Percentiles rank a stretch among this genome's conserved stretches.
phyloP scores from a whole-genome alignment of 2,329 filamentous ascomycete genomes.

The Diaporthe citrichinensis region DNA sequence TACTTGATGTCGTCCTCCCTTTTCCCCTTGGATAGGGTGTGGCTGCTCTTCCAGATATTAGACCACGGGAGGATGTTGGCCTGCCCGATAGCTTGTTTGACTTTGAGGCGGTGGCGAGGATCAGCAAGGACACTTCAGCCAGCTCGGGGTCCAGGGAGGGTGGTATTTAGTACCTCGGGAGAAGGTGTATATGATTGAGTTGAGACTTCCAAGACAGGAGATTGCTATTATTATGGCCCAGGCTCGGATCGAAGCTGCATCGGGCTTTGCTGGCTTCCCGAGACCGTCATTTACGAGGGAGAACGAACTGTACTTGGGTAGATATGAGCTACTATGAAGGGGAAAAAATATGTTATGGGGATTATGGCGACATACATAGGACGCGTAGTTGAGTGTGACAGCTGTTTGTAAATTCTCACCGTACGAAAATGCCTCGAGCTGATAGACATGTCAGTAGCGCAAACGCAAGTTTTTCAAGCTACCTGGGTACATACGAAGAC shows the following conservation, averaged over 20 bases:
- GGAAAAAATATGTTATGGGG: accelerated
- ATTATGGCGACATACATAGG: background rate
- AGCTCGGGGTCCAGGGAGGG: background rate
- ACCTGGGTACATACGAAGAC: background rate
- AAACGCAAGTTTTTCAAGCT: background rate
- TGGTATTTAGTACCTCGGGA: background rate
- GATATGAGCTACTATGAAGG: background rate
- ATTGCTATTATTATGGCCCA: background rate
- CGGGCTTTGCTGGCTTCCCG: background rate
- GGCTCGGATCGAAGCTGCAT: background rate
- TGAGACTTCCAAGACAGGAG: background rate
- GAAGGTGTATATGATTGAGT: background rate
- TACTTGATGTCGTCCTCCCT: background rate
- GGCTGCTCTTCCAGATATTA: background rate
- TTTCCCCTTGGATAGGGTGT: background rate
- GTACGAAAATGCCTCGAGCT: background rate
- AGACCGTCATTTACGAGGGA: background rate
- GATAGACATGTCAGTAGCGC: background rate
- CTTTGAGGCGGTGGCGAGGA: background rate
- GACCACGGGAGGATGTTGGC: background rate
- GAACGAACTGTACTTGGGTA: background rate
- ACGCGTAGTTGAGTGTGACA: background rate
- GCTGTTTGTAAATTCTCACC: background rate
- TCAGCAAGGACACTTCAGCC: background rate
- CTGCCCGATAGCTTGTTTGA: background rate